Evolutionary conservation across 305 asterid species (phyloP).

Genomic region (Fraxinus dipetala): DNA sequence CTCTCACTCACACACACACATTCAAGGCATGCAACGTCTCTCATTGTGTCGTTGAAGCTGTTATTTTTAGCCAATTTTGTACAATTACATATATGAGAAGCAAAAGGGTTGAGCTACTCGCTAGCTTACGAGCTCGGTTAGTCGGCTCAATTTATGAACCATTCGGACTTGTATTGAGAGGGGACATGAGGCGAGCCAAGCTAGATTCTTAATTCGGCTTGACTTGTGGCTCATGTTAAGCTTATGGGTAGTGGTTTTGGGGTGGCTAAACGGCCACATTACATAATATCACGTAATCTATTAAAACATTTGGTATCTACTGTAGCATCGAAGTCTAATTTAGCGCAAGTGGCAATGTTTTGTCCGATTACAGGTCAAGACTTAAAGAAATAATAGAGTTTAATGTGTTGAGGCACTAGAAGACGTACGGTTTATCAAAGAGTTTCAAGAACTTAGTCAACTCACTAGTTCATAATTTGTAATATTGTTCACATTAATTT

Average conservation of each 20-base stretch:
- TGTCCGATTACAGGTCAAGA: background rate
- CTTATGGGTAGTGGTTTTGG: background rate
- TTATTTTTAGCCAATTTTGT: background rate
- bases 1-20: background rate
- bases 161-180: background rate
- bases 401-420: background rate
- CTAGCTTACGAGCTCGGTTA: background rate
- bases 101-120: background rate
- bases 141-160: background rate
- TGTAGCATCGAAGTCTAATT: background rate
- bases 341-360: background rate
- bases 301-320: background rate
- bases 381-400: too few relatives aligned
- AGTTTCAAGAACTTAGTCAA: background rate
- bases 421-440: background rate
- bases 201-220: background rate
- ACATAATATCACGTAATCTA: background rate
- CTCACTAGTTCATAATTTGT: background rate
- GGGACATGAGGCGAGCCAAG: background rate
- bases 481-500: background rate
- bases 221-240: background rate
- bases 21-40: background rate
- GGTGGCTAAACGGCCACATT: background rate
- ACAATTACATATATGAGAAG: background rate
- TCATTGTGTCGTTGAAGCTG: background rate